phyloP scores from a whole-genome alignment of 225 moss, liverwort and hornwort species.

The Thuidium tamariscinum region DNA sequence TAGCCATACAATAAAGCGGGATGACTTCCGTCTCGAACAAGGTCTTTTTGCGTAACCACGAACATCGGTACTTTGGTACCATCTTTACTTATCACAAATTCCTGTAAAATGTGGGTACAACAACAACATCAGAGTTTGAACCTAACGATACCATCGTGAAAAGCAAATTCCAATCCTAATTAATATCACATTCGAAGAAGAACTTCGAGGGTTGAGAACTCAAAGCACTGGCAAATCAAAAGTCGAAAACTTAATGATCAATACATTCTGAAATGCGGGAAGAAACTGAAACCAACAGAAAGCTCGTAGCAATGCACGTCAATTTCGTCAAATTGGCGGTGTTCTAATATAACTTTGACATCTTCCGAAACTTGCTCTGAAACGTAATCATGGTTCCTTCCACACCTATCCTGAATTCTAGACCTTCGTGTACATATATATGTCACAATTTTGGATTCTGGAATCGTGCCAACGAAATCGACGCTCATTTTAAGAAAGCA shows the following conservation, averaged over 20 bases:
- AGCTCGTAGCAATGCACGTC: not conserved
- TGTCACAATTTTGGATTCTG: too few species aligned
- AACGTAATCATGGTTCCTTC: not conserved
- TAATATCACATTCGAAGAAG: not conserved
- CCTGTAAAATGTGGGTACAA: not conserved
- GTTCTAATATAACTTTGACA: not conserved
- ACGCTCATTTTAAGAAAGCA: not conserved
- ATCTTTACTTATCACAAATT: constrained; percentile 66
- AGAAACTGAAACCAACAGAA: not conserved
- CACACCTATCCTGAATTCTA: not conserved
- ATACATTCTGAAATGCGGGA: not conserved
- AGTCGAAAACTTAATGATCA: not conserved
- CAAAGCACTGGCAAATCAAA: not conserved
- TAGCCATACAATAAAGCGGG: constrained; percentile 72
- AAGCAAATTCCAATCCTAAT: not conserved
- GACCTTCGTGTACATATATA: too few species aligned
- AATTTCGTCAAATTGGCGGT: not conserved
- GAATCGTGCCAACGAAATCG: not conserved
- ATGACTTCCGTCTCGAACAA: constrained; percentile 32
- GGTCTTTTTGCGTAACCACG: constrained; percentile 37
- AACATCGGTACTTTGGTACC: constrained; percentile 73
- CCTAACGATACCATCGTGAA: not conserved
- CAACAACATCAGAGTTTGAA: not conserved
- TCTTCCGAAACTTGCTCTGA: not conserved
- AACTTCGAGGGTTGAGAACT: not conserved